These are phyloP conservation scores for Dryadomyces quercus-mongolicae DNA, from an alignment of 2,329 filamentous ascomycete genomes.

Conservation along the genomic window DNA sequence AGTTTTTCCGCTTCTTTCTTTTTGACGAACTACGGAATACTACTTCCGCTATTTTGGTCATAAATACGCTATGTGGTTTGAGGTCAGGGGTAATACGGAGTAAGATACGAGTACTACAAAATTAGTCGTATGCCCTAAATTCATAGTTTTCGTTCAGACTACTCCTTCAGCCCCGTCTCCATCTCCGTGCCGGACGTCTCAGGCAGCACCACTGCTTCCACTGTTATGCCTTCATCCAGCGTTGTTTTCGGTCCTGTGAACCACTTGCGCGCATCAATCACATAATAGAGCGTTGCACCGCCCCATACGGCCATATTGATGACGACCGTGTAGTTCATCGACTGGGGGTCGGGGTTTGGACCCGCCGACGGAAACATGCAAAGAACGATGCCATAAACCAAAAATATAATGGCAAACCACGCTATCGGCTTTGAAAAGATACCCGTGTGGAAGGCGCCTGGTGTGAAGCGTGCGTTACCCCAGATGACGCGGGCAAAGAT, in stretches of 20 bases:
- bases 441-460: slow-evolving; percentile 48
- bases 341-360: slow-evolving; percentile 32
- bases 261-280: slow-evolving; percentile 43
- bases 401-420: slow-evolving; percentile 38
- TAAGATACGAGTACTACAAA: too few species aligned
- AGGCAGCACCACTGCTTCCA: background rate
- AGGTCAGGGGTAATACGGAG: too few species aligned
- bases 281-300: slow-evolving; percentile 42
- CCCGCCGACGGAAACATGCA: slow-evolving; percentile 47
- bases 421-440: slow-evolving; percentile 38
- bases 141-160: background rate
- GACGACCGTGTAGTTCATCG: slow-evolving; percentile 53
- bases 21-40: too few species aligned
- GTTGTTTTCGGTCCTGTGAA: slow-evolving; percentile 49
- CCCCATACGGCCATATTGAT: slow-evolving; percentile 49
- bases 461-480: slow-evolving; percentile 43
- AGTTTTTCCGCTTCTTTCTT: too few species aligned
- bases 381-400: slow-evolving; percentile 41
- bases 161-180: background rate
- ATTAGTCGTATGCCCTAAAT: background rate
- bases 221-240: slow-evolving; percentile 21
- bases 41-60: too few species aligned
- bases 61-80: too few species aligned
- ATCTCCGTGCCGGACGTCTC: background rate
- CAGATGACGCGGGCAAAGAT: slow-evolving; percentile 46